A percentile compares a stretch with the other conserved stretches of the same genome.
Conservation (phyloP, 2,329 filamentous ascomycete species). For the Pseudocercospora crystallina region DNA sequence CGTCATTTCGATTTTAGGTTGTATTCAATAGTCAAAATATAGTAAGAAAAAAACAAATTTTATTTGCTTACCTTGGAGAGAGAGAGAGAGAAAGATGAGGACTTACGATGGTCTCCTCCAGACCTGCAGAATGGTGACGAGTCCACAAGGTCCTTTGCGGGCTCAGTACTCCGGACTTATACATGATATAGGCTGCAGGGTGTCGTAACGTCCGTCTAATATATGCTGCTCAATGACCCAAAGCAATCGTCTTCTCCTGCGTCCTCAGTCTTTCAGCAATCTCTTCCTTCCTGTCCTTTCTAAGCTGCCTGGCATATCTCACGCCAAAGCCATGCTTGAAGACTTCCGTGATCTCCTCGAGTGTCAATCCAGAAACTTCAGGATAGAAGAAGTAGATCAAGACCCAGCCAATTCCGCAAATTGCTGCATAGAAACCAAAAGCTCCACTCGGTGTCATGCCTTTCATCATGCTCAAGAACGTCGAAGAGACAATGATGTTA, state of each 20-base stretch:
- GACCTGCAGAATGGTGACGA: too few species aligned
- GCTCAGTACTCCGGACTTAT: too few species aligned
- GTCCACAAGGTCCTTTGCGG: too few species aligned
- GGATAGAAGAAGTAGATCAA: conserved; percentile 41
- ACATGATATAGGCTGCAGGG: too few species aligned
- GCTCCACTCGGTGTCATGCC: conserved; percentile 40
- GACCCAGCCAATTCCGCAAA: conserved; percentile 42
- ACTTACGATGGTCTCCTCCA: too few species aligned
- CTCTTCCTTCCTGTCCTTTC: conserved; percentile 35
- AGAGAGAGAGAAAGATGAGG: too few species aligned
- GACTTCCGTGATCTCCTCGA: conserved; percentile 38
- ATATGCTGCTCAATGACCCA: background rate
- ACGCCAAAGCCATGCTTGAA: conserved; percentile 40
- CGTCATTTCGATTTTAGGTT: too few species aligned
- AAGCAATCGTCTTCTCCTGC: conserved; percentile 11
- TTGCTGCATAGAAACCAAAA: conserved; percentile 43
- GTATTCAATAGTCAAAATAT: too few species aligned
- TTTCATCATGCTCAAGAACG: conserved; percentile 41
- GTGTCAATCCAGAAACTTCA: conserved; percentile 41
- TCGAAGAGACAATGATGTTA: conserved; percentile 36
- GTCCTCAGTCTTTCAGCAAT: conserved; percentile 7
- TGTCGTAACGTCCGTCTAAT: too few species aligned
- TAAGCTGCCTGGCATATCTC: conserved; percentile 33
- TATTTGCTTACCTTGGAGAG: too few species aligned
- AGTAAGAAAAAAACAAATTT: too few species aligned